These are phyloP conservation scores for Hemisphaericaspora subhashii DNA, from an alignment of 1,139 yeast genomes.

Conservation along the genomic window DNA sequence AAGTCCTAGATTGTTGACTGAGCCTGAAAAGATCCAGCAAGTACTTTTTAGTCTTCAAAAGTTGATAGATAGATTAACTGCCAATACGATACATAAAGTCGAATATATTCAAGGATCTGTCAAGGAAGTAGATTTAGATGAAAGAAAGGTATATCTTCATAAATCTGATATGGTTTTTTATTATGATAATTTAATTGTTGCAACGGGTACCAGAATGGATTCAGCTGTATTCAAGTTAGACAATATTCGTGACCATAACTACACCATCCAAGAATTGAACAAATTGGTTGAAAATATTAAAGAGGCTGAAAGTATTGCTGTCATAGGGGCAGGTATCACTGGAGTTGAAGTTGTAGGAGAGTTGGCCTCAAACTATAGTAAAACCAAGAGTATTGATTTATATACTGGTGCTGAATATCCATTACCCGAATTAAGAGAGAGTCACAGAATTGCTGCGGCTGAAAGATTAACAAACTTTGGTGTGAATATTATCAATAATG, in stretches of 20 bases:
- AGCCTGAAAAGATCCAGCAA: constrained; percentile 21
- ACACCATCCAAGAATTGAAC: constrained; percentile 18
- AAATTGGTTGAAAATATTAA: constrained; percentile 18
- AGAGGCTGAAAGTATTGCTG: constrained; percentile 26
- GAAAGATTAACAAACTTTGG: constrained; percentile 22
- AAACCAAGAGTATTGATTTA: constrained; percentile 21
- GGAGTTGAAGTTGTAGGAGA: constrained; percentile 45
- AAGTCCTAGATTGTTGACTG: constrained; percentile 33
- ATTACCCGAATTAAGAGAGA: constrained; percentile 18
- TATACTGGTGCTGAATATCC: constrained; percentile 30
- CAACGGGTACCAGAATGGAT: constrained; percentile 30
- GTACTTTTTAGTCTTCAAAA: constrained; percentile 21
- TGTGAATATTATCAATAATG: constrained; percentile 28
- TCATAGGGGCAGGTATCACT: constrained; percentile 42
- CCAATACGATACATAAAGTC: constrained; percentile 14
- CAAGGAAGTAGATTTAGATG: constrained; percentile 23
- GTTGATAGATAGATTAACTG: constrained; percentile 15
- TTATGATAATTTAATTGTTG: constrained; percentile 35
- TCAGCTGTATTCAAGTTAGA: constrained; percentile 27
- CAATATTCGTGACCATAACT: constrained; percentile 15
- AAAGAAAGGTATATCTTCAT: constrained; percentile 10
- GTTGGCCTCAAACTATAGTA: constrained; percentile 22
- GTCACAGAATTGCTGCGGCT: constrained; percentile 17
- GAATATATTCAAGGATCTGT: constrained; percentile 25
- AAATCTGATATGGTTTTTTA: constrained; percentile 11